A percentile compares a stretch with the other conserved stretches of the same genome.
Evolutionary conservation across 495 filamentous ascomycete genomes (phyloP).

Genomic region (Tetracladium setigerum): DNA sequence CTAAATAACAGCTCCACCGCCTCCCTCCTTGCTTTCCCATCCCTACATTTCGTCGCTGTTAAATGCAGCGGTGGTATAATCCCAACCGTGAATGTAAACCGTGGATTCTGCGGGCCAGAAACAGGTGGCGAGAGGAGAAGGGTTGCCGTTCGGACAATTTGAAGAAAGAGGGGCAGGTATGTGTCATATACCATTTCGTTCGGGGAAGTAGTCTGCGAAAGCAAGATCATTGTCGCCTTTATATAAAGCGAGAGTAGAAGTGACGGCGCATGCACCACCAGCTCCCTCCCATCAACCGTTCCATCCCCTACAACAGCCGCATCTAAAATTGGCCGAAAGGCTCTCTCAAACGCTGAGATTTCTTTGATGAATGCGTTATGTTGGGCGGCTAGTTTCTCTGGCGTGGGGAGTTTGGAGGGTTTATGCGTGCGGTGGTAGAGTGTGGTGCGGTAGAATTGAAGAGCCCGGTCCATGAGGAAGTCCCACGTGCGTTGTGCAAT

Average conservation of each 20-base stretch:
- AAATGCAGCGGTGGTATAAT: constrained; percentile 32
- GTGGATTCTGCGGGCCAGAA: not conserved
- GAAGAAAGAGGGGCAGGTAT: constrained; percentile 13
- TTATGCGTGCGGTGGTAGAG: constrained; percentile 8
- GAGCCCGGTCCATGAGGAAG: constrained; percentile 18
- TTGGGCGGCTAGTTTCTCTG: not conserved
- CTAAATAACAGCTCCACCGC: constrained; percentile 32
- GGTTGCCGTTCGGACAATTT: constrained; percentile 12
- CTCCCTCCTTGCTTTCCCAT: constrained; percentile 33
- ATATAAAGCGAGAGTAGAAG: constrained; percentile 15
- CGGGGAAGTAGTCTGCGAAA: not conserved
- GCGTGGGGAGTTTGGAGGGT: constrained; percentile 1
- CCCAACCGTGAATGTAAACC: constrained; percentile 51
- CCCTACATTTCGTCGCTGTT: constrained; percentile 34
- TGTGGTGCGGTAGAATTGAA: constrained; percentile 16
- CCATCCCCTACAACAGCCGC: constrained; percentile 6
- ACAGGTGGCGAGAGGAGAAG: constrained; percentile 2
- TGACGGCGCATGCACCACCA: constrained; percentile 5
- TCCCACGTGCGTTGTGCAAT: constrained; percentile 18
- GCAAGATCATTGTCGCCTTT: constrained; percentile 3
- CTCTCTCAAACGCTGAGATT: constrained; percentile 6
- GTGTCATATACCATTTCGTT: constrained; percentile 19
- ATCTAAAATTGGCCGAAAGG: constrained; percentile 15
- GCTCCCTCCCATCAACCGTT: not conserved
- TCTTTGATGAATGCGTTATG: not conserved